These are phyloP conservation scores for Gossypium schwendimanii DNA, from an alignment of 441 rosid genomes.

Conservation along the genomic window DNA sequence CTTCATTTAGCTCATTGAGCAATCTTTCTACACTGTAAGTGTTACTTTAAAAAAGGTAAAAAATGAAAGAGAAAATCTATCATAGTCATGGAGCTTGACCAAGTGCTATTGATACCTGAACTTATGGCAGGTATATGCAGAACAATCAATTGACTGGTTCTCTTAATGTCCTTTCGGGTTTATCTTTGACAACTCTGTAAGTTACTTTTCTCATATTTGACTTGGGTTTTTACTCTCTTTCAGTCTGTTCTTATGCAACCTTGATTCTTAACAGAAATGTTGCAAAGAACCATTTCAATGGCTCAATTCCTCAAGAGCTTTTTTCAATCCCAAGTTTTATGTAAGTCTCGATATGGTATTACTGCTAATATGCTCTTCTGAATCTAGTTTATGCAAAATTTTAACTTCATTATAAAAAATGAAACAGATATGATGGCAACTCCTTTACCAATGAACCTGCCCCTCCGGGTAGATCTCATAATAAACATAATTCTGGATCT, in stretches of 20 bases:
- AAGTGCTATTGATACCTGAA: constrained; percentile 21
- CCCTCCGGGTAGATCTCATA: constrained; percentile 53
- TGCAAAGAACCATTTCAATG: constrained; percentile 76
- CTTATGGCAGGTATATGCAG: constrained; percentile 69
- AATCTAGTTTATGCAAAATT: constrained; percentile 9
- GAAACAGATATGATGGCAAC: constrained; percentile 77
- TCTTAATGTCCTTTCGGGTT: constrained; percentile 50
- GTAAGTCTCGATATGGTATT: constrained; percentile 37
- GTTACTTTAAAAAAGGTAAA: constrained; percentile 10
- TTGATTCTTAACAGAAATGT: constrained; percentile 59
- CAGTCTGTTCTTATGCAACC: constrained; percentile 13
- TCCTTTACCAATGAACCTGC: constrained; percentile 78
- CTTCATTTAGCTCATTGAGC: constrained; percentile 56
- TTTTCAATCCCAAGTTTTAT: constrained; percentile 52
- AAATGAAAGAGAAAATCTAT: neutral
- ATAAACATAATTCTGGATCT: constrained; percentile 41
- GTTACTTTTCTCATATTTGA: constrained; percentile 20
- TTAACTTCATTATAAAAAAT: constrained; percentile 21
- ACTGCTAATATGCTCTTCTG: neutral
- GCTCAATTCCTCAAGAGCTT: constrained; percentile 81
- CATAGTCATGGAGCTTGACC: constrained; percentile 9
- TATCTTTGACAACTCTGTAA: constrained; percentile 76
- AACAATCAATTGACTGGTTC: constrained; percentile 85
- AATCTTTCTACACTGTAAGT: constrained; percentile 71
- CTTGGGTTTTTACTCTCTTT: neutral